These are phyloP conservation scores for Alternaria triticimaculans DNA, from an alignment of 2,329 filamentous ascomycete genomes.

Conservation along the genomic window DNA sequence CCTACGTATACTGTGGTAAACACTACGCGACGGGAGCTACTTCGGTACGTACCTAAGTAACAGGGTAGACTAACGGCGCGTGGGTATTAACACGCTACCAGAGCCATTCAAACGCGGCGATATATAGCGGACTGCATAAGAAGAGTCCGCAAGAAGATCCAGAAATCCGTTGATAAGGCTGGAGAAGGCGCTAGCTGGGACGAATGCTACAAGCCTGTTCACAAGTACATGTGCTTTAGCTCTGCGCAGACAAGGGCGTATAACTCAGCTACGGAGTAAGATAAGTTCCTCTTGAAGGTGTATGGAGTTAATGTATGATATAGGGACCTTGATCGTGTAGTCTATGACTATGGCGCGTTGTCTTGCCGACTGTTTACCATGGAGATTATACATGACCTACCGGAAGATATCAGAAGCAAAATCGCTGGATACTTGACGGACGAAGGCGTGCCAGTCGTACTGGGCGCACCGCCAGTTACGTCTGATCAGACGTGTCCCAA, in stretches of 20 bases:
- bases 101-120: background rate
- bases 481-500: background rate
- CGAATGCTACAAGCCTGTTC: background rate
- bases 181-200: background rate
- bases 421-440: background rate
- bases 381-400: background rate
- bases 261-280: background rate
- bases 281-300: rapidly evolving
- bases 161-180: background rate
- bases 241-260: background rate
- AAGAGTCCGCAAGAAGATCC: background rate
- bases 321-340: background rate
- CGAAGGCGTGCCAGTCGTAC: background rate
- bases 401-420: background rate
- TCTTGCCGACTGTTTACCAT: background rate
- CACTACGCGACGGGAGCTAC: background rate
- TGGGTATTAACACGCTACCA: background rate
- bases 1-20: background rate
- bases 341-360: background rate
- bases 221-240: background rate
- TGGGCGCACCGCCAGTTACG: rapidly evolving
- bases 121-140: background rate
- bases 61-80: background rate
- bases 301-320: background rate
- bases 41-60: background rate